Evolutionary conservation across 2,329 filamentous ascomycete genomes (phyloP), one percentile per base, ranked within the genome.

Genomic region (Cadophora luteo-olivacea): DNA sequence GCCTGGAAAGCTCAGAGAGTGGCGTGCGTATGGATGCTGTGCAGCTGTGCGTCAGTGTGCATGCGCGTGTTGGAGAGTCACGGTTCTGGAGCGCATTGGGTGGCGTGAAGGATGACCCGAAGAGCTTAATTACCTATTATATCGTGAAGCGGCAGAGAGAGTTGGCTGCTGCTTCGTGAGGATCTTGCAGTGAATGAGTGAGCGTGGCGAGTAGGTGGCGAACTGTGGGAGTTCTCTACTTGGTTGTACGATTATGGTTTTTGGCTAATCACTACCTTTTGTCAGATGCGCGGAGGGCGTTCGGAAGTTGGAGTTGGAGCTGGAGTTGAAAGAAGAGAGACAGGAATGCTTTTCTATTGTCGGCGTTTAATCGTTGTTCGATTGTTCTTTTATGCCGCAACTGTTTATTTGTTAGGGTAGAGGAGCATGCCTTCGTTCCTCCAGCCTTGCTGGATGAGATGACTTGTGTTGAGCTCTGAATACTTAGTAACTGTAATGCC

Each of bases 61-160:
- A 94, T 77, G 83, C 84, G 58, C 80, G 86, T 12, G 83, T 91
- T 9, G 88, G 88, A 14, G 87, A 90, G 65, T 79, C 75, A 11
- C 76, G 75, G 36, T 94, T 94, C 77, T 95, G 92, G 92, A 85
- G 85, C 41, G 84, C 85, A 29, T 83, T 94, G 74, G 86, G 84
- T 67, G 85, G 82, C 11, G 84, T 92, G 38, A 86, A 87, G 75
- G 91, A 93, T 72, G 91, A 92, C 72, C 88, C 91, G 25, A 87
- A 93, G 82, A 93, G 90, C 73, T 79, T 94, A 69, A 89, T 94
- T 74, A 94, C 91, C 11, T 94, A 94, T 77, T 94, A 94, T 78
- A 90, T 94, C 75, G 91, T 92, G 51, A 90, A 90, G 83, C 84
- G 85, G 77, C 88, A 91, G 79, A 82, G 87, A 64, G 88, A 91